Evolutionary conservation across 2,329 filamentous ascomycete species (phyloP), one percentile per base, ranked within the genome.

Genomic region (Claviceps maximensis): DNA sequence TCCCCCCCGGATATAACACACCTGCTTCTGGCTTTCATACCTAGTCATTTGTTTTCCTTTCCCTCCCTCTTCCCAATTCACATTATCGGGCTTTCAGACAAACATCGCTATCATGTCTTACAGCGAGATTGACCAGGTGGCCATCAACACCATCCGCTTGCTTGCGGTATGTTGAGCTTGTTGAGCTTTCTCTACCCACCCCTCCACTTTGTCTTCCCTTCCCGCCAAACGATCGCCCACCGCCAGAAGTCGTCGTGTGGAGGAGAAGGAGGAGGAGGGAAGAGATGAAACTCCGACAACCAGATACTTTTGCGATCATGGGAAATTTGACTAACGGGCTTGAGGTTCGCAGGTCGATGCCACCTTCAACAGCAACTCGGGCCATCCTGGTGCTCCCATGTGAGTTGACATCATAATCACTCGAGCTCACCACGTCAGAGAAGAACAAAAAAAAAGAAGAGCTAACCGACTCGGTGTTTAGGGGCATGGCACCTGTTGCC

Each of bases 301-400:
- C 60, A 58, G 10, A 29, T 40, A 31, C 10, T 3, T 36, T 10
- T 38, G 38, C 46, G 23, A 27, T 23, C 38, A 17, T 44, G 33
- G 29, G 9, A 19, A 13, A 4, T 31, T 8, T 25, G 31, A 51
- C 52, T 52, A 29, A 54, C 42, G 19, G 10, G 19, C 25, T 33
- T 42, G 46, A 23, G 15, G 21, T 31, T 49, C 36, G 21, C 69
- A 98, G 93, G 87, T 89, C 77, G 93, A 98, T 96, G 93, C 91
- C 71, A 96, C 90, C 67, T 84, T 84, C 74, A 79, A 86, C 71
- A 89, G 91, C 71, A 97, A 97, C 82, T 96, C 91, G 60, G 93
- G 93, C 70, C 93, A 98, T 77, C 93, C 93, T 67, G 93, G 93
- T 80, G 93, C 93, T 71, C 93, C 93, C 66, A 98, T 98, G 93